phyloP scores from a whole-genome alignment of 1,284 basidiomycete genomes.

The Moniliophthora roreri region DNA sequence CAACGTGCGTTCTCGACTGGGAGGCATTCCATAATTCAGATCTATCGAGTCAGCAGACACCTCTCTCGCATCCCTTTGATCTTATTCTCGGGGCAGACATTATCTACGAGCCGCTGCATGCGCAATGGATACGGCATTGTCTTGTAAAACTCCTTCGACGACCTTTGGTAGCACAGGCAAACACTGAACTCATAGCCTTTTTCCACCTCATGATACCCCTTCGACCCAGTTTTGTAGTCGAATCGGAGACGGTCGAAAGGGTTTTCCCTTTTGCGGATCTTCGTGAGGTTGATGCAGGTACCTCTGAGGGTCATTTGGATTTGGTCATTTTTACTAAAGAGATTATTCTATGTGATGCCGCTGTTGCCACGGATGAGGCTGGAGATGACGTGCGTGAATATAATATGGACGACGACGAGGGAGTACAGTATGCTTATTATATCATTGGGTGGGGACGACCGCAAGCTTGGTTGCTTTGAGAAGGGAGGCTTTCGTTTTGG shows the following conservation, averaged over 20 bases:
- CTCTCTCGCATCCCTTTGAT: conserved; percentile 40
- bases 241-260: conserved; percentile 57
- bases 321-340: conserved; percentile 52
- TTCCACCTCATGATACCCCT: conserved; percentile 81
- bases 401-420: conserved; percentile 38
- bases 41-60: background rate
- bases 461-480: too few relatives aligned
- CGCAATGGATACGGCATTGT: conserved; percentile 63
- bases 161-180: conserved; percentile 24
- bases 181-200: conserved; percentile 17
- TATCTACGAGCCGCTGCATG: conserved; percentile 71
- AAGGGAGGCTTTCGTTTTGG: too few relatives aligned
- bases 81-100: conserved; percentile 75
- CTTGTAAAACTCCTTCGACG: conserved; percentile 53
- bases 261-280: conserved; percentile 41
- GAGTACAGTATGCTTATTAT: conserved; percentile 66
- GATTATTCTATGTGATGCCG: conserved; percentile 50
- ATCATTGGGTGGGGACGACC: conserved; percentile 54
- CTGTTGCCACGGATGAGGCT: background rate
- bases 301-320: conserved; percentile 14
- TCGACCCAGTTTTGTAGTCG: conserved; percentile 60
- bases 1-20: background rate
- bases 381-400: conserved; percentile 22
- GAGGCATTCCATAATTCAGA: background rate
- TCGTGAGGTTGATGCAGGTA: background rate